Evolutionary conservation across 1,139 yeast genomes (phyloP).

Genomic region (Waltiozyma sp.): DNA sequence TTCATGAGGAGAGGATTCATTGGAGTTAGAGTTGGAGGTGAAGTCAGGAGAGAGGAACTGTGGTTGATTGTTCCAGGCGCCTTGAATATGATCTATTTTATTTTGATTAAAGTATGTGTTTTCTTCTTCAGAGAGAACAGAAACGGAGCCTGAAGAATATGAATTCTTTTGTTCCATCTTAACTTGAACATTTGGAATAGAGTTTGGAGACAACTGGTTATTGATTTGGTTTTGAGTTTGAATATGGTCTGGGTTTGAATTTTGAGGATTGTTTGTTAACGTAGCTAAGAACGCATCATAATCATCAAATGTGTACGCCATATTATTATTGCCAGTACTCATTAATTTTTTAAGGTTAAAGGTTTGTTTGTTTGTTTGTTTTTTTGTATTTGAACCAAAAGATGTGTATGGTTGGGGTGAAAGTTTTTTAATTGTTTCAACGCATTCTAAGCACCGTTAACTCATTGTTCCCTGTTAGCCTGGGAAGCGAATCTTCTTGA

Average conservation of each 20-base stretch:
- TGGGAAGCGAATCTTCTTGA: no score
- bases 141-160: neutral
- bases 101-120: neutral
- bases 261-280: conserved; percentile 6
- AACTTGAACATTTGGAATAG: neutral
- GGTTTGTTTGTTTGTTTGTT: no score
- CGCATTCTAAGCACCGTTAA: no score
- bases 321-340: conserved; percentile 3
- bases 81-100: neutral
- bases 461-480: no score
- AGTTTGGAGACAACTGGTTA: neutral
- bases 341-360: neutral
- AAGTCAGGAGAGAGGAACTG: neutral
- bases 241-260: no score
- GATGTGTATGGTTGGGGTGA: neutral
- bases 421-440: neutral
- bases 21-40: neutral
- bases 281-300: conserved; percentile 21
- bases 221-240: neutral
- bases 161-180: neutral
- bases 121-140: neutral
- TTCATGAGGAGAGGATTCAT: neutral
- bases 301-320: conserved; percentile 20
- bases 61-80: neutral
- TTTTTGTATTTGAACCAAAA: no score